Evolutionary conservation across 495 filamentous ascomycete species (phyloP).

Genomic region (Neurospora sp.): DNA sequence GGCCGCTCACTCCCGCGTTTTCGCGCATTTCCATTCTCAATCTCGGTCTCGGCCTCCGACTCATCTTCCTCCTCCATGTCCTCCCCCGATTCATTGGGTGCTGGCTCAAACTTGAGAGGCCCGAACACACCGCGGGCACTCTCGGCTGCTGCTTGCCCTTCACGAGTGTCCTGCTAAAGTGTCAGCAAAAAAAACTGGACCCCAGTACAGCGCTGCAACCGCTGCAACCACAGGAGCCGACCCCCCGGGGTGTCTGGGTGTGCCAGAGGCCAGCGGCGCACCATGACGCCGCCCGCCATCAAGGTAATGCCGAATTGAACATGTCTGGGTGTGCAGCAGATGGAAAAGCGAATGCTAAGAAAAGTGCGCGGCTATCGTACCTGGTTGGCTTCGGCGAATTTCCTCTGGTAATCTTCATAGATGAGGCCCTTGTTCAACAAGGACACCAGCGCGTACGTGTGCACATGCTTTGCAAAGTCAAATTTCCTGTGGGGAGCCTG

Average conservation of each 20-base stretch:
- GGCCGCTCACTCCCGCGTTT: conserved; percentile 40
- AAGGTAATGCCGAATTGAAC: conserved; percentile 6
- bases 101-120: conserved; percentile 29
- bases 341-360: neutral
- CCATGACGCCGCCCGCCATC: conserved; percentile 4
- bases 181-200: conserved; percentile 24
- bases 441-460: conserved; percentile 62
- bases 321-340: neutral
- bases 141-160: conserved; percentile 35
- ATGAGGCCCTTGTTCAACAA: conserved; percentile 69
- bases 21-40: conserved; percentile 35
- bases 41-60: conserved; percentile 21
- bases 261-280: conserved; percentile 13
- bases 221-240: conserved; percentile 13
- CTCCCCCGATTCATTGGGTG: conserved; percentile 18
- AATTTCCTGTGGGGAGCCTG: conserved; percentile 59
- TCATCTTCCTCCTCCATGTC: conserved; percentile 24
- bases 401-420: conserved; percentile 53
- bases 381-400: conserved; percentile 35
- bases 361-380: conserved; percentile 12
- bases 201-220: conserved; percentile 16
- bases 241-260: neutral
- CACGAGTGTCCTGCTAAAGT: conserved; percentile 31
- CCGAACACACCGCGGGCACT: conserved; percentile 39
- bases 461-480: conserved; percentile 66